These are phyloP conservation scores for Chlamydomonas eustigma DNA, from an alignment of 139 green algal species.

Conservation along the genomic window DNA sequence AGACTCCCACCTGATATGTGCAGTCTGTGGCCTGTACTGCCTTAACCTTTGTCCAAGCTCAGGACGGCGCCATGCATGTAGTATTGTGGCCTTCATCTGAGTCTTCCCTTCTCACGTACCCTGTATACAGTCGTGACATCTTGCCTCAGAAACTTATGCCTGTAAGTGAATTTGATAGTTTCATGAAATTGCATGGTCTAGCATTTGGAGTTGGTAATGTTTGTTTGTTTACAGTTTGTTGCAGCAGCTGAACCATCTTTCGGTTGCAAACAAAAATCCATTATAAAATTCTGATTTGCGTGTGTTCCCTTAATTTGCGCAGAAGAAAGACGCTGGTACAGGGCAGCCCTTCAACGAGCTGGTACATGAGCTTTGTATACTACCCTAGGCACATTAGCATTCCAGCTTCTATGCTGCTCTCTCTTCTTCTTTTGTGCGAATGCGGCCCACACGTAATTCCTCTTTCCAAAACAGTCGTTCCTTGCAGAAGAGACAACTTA, in stretches of 20 bases:
- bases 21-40: background rate
- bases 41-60: conserved; percentile 29
- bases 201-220: background rate
- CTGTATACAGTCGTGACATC: conserved; percentile 27
- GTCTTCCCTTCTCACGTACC: conserved; percentile 27
- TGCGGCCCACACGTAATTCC: too few species aligned
- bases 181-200: too few species aligned
- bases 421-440: too few species aligned
- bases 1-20: background rate
- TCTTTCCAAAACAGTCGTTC: too few species aligned
- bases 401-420: too few species aligned
- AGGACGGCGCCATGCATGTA: conserved; percentile 44
- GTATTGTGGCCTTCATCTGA: conserved; percentile 27
- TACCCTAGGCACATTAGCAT: background rate
- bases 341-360: conserved; percentile 2
- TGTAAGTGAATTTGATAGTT: too few species aligned
- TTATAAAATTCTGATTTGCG: too few species aligned
- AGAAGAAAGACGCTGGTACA: conserved; percentile 1
- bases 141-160: conserved; percentile 15
- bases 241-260: too few species aligned
- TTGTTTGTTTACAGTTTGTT: background rate
- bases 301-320: background rate
- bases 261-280: too few species aligned
- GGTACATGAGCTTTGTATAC: conserved; percentile 8
- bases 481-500: too few species aligned